These are phyloP conservation scores for Neurospora sp. DNA, from an alignment of 495 filamentous ascomycete genomes.

Conservation along the genomic window DNA sequence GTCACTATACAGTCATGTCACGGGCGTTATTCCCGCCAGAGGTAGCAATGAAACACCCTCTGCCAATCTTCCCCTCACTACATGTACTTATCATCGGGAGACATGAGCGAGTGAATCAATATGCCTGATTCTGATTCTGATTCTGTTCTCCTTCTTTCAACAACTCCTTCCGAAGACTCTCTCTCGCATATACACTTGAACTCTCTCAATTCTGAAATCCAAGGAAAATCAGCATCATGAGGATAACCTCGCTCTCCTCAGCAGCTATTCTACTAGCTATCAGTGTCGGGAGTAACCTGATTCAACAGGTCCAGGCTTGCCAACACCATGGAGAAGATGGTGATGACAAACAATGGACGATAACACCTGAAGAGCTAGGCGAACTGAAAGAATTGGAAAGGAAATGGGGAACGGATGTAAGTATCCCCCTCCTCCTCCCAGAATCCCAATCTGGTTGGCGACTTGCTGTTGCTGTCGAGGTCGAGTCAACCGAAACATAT, in stretches of 20 bases:
- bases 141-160: neutral
- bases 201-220: neutral
- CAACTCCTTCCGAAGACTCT: neutral
- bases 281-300: too few relatives aligned
- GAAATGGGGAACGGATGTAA: slow-evolving; percentile 47
- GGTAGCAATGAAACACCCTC: too few relatives aligned
- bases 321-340: slow-evolving; percentile 6
- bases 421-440: too few relatives aligned
- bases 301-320: slow-evolving; percentile 6
- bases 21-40: too few relatives aligned
- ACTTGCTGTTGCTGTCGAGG: too few relatives aligned
- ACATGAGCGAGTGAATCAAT: neutral
- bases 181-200: neutral
- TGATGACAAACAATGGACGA: slow-evolving; percentile 19
- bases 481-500: too few relatives aligned
- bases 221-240: neutral
- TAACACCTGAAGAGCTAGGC: slow-evolving; percentile 28
- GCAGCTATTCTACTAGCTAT: neutral
- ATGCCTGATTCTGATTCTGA: neutral
- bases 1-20: too few relatives aligned
- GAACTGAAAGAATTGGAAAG: slow-evolving; percentile 44
- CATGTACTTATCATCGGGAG: too few relatives aligned
- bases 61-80: too few relatives aligned
- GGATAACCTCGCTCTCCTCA: neutral
- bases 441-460: too few relatives aligned